Evolutionary conservation across 139 green algal genomes (phyloP), one percentile per base, ranked within the genome.

Genomic region (Picochlorum sp.): DNA sequence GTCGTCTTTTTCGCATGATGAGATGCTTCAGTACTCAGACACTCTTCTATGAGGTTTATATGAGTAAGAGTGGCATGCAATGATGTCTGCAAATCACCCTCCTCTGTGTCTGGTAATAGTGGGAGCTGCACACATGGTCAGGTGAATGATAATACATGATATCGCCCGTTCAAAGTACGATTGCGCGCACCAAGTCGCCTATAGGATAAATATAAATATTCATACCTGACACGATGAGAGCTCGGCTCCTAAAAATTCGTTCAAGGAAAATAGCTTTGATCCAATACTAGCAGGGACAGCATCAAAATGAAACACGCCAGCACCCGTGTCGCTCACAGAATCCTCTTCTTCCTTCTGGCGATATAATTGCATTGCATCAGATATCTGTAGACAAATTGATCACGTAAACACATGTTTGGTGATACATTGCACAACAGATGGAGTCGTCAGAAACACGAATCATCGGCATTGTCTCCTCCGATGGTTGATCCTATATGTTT

Each of bases 211-310:
- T 50, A 16, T 20, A 16, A 0, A 14, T 51, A 51, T 54, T n/a
- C 47, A 8, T 20, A 54, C 47, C 47, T 20, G 14, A 58, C 69
- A 71, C 28, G 44, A 66, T 44, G 51, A 60, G 50, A 76, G 60
- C 28, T 76, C 69, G 9, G 57, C 55, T 59, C 66, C 62, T 47
- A 76, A 60, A 54, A 71, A 62, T 56, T 76, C 69, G 11, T 62
- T 54, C 13, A 85, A 59, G 16, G 65, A 60, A 15, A 71, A 52
- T 58, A 85, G 63, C 24, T 67, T 54, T 20, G 57, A 49, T 68
- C 72, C 8, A 45, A 56, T 52, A 85, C 54, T n/a, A 49, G 49
- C 6, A 64, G 66, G 8, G 81, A 67, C 45, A 59, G 18, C n/a
- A 44, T 44, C 18, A 6, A n/a, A 26, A 63, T 38, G 26, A 24